Percentiles rank a stretch among this genome's conserved stretches.
These are phyloP conservation scores for Cryptococcus sp. DNA, from an alignment of 1,284 basidiomycete species.

Conservation along the genomic window DNA sequence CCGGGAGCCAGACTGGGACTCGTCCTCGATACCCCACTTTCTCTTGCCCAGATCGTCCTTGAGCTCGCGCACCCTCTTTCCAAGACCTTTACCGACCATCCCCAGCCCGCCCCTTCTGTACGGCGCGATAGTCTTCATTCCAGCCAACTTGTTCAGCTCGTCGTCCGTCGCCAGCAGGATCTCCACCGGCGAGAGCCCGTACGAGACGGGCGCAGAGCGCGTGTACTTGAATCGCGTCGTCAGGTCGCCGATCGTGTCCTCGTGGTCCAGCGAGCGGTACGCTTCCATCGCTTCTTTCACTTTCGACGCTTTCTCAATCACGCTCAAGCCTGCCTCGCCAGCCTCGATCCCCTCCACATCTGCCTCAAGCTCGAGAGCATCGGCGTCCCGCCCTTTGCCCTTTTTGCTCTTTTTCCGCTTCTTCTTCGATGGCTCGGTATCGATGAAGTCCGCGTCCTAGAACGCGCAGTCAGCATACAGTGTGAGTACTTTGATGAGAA, in stretches of 20 bases:
- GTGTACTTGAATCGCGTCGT: conserved; percentile 94
- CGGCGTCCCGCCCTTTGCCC: conserved; percentile 45
- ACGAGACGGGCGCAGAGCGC: conserved; percentile 67
- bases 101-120: conserved; percentile 65
- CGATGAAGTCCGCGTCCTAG: conserved; percentile 53
- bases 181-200: conserved; percentile 78
- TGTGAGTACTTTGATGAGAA: background rate
- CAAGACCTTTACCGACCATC: conserved; percentile 63
- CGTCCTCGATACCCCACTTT: conserved; percentile 56
- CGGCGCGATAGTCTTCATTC: conserved; percentile 86
- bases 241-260: conserved; percentile 88
- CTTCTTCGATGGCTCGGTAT: conserved; percentile 45
- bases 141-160: conserved; percentile 88
- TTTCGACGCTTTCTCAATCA: conserved; percentile 76
- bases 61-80: conserved; percentile 72
- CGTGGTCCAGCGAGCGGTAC: conserved; percentile 87
- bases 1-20: no score
- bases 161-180: conserved; percentile 90
- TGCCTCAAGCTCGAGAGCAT: conserved; percentile 33
- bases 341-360: conserved; percentile 62
- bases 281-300: conserved; percentile 88
- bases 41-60: conserved; percentile 61
- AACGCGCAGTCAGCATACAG: conserved; percentile 3
- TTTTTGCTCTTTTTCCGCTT: conserved; percentile 61
- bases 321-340: conserved; percentile 61